Evolutionary conservation across 306 rosid genomes (phyloP).

Genomic region (Gillenia trifoliata): DNA sequence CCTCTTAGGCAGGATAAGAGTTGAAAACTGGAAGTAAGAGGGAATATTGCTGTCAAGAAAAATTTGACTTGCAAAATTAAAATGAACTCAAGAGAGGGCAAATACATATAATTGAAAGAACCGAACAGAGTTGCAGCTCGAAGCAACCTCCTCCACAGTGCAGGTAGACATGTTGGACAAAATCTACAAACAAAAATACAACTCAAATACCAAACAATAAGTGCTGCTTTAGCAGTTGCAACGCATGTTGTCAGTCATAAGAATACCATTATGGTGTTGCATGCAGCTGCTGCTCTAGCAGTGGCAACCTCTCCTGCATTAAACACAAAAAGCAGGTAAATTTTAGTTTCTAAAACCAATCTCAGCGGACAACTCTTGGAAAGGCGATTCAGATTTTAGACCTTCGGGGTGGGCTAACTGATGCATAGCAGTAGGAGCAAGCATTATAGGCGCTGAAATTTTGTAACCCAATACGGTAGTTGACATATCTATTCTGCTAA

Average conservation of each 20-base stretch:
- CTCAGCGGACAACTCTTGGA: neutral
- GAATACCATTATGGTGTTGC: constrained; percentile 60
- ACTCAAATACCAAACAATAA: neutral
- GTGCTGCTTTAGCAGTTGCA: too few species aligned
- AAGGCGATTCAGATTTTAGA: neutral
- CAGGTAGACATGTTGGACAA: constrained; percentile 42
- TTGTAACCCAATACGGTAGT: constrained; percentile 46
- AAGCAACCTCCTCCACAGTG: constrained; percentile 63
- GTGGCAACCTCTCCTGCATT: constrained; percentile 64
- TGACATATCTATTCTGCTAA: constrained; percentile 56
- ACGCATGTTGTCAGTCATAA: neutral
- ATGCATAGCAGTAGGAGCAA: constrained; percentile 54
- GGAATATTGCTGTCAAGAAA: neutral
- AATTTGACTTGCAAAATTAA: neutral
- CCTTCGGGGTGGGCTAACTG: constrained; percentile 62
- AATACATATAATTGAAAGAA: constrained; percentile 69
- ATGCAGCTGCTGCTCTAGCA: constrained; percentile 70
- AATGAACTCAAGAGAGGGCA: neutral
- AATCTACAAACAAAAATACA: constrained; percentile 23
- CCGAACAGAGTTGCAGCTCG: constrained; percentile 66
- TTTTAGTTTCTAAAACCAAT: neutral
- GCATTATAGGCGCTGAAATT: constrained; percentile 51
- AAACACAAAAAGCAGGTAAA: neutral
- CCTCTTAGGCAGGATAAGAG: neutral
- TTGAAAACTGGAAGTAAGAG: neutral